Evolutionary conservation across 2,329 filamentous ascomycete species (phyloP).

Genomic region (Exophiala sideris): DNA sequence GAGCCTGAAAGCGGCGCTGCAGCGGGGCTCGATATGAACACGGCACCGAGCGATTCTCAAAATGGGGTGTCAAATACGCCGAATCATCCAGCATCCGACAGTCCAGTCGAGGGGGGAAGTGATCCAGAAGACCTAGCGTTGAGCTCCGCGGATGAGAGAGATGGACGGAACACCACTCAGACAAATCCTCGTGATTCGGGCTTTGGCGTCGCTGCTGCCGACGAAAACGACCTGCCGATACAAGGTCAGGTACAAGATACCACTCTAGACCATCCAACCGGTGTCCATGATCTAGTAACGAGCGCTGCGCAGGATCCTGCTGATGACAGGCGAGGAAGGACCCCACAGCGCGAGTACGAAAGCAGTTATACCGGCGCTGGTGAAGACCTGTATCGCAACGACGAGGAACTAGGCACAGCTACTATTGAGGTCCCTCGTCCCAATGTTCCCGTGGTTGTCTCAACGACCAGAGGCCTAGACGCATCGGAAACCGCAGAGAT

Average conservation of each 20-base stretch:
- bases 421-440: slow-evolving; percentile 4
- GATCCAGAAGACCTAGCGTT: slow-evolving; percentile 16
- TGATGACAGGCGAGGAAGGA: too few species aligned
- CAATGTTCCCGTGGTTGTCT: background rate
- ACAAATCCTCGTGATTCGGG: slow-evolving; percentile 18
- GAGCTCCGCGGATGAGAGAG: slow-evolving; percentile 11
- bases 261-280: background rate
- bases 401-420: slow-evolving; percentile 1
- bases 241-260: slow-evolving; percentile 1
- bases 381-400: background rate
- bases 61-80: background rate
- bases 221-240: slow-evolving; percentile 4
- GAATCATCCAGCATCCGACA: background rate
- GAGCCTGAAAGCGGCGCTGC: background rate
- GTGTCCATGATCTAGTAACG: background rate
- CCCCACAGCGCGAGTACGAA: background rate
- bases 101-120: background rate
- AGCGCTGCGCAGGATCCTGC: background rate
- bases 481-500: background rate
- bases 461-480: background rate
- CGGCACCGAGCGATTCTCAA: slow-evolving; percentile 6
- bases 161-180: background rate
- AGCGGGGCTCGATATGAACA: background rate
- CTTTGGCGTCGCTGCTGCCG: slow-evolving; percentile 13
- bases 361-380: too few species aligned